Evolutionary conservation across 805 yeast genomes (phyloP), one percentile per base, ranked within the genome.

Genomic region (Ogataea kodamae): DNA sequence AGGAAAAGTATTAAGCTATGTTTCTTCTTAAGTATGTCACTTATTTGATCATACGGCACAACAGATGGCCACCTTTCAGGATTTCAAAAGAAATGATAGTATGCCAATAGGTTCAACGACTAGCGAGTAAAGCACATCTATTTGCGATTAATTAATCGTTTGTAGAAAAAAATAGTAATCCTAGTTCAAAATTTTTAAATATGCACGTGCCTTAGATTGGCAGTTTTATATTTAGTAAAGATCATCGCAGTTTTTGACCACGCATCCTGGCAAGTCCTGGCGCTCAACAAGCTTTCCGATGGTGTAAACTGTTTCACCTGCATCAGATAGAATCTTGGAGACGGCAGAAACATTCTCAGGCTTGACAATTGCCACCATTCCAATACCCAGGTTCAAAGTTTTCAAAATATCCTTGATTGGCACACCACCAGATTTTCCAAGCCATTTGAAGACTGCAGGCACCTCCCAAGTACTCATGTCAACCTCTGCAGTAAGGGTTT

Each of bases 331-430:
- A 42, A 74, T 62, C 30, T 62, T 55, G 26, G 67, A 65, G 13
- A 78, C 80, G 45, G 65, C 64, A 1, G 67, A 74, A 14, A 75
- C 96, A 32, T 84, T 76, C 43, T 71, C 79, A 30, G 67, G 61
- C 58, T 76, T 79, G 18, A 86, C 96, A 50, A 90, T 82, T 22
- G 83, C 75, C 24, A 87, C 88, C 97, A 90, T 90, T 52, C 98
- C 98, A 51, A 92, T 73, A 66, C 99, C 99, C 72, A 90, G 72
- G 63, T 92, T 92, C 59, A 92, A 76, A 8, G 98, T 94, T 70
- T 87, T 90, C 50, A 86, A 66, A 42, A 87, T 76, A 61, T 94
- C 98, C 14, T 66, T 65, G 31, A 72, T 65, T 30, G 98, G 97
- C 22, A 94, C 95, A 54, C 81, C 80, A 43, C 98, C 99, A 30